Base-by-base conservation (phyloP, 2,329 filamentous ascomycete genomes). In the Claviceps paspali region DNA sequence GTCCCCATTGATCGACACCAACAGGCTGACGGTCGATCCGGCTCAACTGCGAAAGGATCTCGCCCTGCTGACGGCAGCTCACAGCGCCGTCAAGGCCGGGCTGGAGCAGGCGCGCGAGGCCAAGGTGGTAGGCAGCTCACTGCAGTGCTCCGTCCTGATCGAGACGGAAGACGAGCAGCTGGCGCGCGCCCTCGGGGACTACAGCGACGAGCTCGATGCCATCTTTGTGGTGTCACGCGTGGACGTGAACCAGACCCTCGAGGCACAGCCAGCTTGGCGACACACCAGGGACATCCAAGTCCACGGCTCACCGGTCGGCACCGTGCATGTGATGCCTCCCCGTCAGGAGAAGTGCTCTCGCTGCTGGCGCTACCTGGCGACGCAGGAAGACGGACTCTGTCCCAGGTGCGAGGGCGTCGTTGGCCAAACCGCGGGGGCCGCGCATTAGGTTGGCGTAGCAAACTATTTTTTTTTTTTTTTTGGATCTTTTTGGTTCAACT, bases 301-400 rank as follows among this genome's bases (percentile, higher is more conserved):
- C 2, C 49, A 52, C 28, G 62, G 53, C 19, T 38, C 41, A 5
- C 27, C 35, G 14, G 47, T 45, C 40, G 61, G 59, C 24, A 58
- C 47, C 22, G 65, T 64, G 17, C 57, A 60, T 45, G 64, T 68
- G 17, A 46, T 67, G 35, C 66, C 71, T 40, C 71, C 71, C 1
- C 54, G 48, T 46, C 50, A 65, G 10, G 60, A 67, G 33, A 98
- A 96, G 57, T 98, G 91, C 54, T 68, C 73, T 1, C 68, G 91
- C 35, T 98, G 91, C 60, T 98, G 91, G 91, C 74, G 81, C 43
- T 93, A 84, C 55, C 68, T 81, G 18, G 77, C 81, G n/a, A 63
- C 70, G n/a, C 59, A 60, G 33, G 68, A 79, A 47, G 74, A 81
- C 14, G 56, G 62, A 28, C 60, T 93, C 14, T 96, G 88, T 56